A percentile compares a stretch with the other conserved stretches of the same genome.
These are phyloP conservation scores for Smallanthus sonchifolius DNA, from an alignment of 129 eudicot species.

Conservation along the genomic window DNA sequence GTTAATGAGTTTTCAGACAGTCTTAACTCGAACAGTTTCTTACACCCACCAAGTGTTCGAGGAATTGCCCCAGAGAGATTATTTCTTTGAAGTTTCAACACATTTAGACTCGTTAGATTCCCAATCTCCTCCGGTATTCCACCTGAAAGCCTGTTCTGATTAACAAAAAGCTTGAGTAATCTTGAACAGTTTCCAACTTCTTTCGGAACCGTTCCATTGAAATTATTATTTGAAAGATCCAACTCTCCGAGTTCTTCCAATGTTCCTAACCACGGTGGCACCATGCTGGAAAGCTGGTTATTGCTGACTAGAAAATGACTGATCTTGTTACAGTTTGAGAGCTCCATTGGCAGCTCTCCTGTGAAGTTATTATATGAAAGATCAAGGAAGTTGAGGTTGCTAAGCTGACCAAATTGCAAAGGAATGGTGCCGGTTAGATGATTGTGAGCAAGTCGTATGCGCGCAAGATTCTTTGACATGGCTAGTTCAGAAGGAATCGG, in stretches of 20 bases:
- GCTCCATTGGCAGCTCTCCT: slow-evolving; percentile 49
- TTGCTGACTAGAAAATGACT: slow-evolving; percentile 65
- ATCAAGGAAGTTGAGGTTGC: slow-evolving; percentile 65
- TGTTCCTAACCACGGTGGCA: slow-evolving; percentile 78
- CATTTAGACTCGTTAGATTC: slow-evolving; percentile 63
- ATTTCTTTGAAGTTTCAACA: slow-evolving; percentile 73
- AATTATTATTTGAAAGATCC: slow-evolving; percentile 69
- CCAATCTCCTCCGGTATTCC: slow-evolving; percentile 70
- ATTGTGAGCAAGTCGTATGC: slow-evolving; percentile 76
- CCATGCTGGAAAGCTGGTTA: slow-evolving; percentile 47
- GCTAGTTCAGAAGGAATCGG: slow-evolving; percentile 63
- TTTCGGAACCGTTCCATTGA: slow-evolving; percentile 62
- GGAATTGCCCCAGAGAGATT: slow-evolving; percentile 83
- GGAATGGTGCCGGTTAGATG: slow-evolving; percentile 62
- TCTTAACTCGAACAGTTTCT: slow-evolving; percentile 75
- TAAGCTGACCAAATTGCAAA: slow-evolving; percentile 49
- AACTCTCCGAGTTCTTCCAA: slow-evolving; percentile 73
- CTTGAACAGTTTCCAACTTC: slow-evolving; percentile 64
- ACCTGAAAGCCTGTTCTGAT: slow-evolving; percentile 59
- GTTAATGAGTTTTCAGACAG: slow-evolving; percentile 61
- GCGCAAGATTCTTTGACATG: slow-evolving; percentile 55
- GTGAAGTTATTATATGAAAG: slow-evolving; percentile 66
- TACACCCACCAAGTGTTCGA: slow-evolving; percentile 52
- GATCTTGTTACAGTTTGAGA: slow-evolving; percentile 55
- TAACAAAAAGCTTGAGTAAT: slow-evolving; percentile 64